Evolutionary conservation across 139 green algal species (phyloP).

Genomic region (Coccomyxa sp.): DNA sequence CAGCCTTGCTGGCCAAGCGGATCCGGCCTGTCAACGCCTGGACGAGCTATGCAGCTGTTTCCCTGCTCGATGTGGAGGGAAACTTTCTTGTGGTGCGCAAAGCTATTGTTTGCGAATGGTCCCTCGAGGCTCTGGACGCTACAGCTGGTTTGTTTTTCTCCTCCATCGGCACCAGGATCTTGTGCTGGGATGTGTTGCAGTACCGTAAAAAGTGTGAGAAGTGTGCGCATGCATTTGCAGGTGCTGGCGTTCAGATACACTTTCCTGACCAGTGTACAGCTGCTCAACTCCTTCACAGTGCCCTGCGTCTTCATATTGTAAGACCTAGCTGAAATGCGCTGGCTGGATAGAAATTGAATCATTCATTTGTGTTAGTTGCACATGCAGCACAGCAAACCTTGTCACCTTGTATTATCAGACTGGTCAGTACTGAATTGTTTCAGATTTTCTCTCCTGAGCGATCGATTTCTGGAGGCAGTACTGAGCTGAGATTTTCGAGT

Average conservation of each 20-base stretch:
- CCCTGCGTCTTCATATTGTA: slow-evolving; percentile 24
- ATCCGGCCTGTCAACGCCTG: slow-evolving; percentile 10
- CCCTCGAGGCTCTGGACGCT: too few species aligned
- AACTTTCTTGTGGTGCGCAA: slow-evolving; percentile 40
- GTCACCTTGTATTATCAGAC: too few species aligned
- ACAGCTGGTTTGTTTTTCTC: neutral
- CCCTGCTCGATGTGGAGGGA: slow-evolving; percentile 67
- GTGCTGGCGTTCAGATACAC: slow-evolving; percentile 68
- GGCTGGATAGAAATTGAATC: neutral
- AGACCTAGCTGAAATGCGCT: neutral
- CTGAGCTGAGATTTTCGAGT: too few species aligned
- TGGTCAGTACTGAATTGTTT: too few species aligned
- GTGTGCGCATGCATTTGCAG: neutral
- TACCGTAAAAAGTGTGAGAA: neutral
- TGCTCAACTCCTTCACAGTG: slow-evolving; percentile 80
- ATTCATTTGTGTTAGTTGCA: neutral
- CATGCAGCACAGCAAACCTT: too few species aligned
- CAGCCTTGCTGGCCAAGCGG: slow-evolving; percentile 5
- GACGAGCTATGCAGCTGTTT: slow-evolving; percentile 52
- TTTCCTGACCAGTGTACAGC: slow-evolving; percentile 69
- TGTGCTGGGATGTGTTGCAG: neutral
- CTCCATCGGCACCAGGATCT: neutral
- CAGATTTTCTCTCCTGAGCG: too few species aligned
- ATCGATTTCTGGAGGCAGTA: too few species aligned
- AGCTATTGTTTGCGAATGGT: neutral